Evolutionary conservation across 2,329 filamentous ascomycete genomes (phyloP), one percentile per base, ranked within the genome.

Genomic region (Sporothrix schenckii): DNA sequence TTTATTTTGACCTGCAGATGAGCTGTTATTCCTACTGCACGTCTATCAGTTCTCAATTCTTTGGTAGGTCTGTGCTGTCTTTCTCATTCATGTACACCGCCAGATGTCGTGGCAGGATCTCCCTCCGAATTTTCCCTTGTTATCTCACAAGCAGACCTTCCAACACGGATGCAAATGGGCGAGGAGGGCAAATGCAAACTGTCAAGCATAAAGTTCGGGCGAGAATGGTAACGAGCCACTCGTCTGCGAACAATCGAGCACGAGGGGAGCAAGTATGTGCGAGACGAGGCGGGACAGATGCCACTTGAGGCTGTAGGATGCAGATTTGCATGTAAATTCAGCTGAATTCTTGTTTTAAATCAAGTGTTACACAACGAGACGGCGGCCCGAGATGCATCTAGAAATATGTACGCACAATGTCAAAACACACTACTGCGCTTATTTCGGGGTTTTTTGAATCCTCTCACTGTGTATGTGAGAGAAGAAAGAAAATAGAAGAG

Each of bases 191-290:
- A 27, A 19, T 4, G 53, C 49, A 60, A 39, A n/a, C 50, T 44
- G 56, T 53, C 19, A n/a, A 19, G 21, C 44, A 19, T 41, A 56
- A 6, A 34, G 10, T 66, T 50, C 60, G 49, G 24, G 60, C 4
- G 65, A 71, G 39, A 49, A 65, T 10, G 6, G 7, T n/a, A 24
- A 56, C 47, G 69, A 65, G 41, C 69, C 69, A 71, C 65, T 71
- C 56, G 69, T 50, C 66, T 71, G 69, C 52, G 30, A 4, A 54
- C 41, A n/a, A 30, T 49, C 13, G 5, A 41, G 65, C 69, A 71
- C 69, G 69, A 49, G 69, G 69, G 39, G 52, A 19, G 61, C 41
- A 30, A 65, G 49, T 27, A 49, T 30, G 6, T 19, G 0, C 7
- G n/a, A 19, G 54, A 41, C 39, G 16, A 11, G 34, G 54, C 30